Percentiles rank a stretch among this genome's conserved stretches.
Evolutionary conservation across 2,329 filamentous ascomycete species (phyloP).

Genomic region (Xylariaceae sp.): DNA sequence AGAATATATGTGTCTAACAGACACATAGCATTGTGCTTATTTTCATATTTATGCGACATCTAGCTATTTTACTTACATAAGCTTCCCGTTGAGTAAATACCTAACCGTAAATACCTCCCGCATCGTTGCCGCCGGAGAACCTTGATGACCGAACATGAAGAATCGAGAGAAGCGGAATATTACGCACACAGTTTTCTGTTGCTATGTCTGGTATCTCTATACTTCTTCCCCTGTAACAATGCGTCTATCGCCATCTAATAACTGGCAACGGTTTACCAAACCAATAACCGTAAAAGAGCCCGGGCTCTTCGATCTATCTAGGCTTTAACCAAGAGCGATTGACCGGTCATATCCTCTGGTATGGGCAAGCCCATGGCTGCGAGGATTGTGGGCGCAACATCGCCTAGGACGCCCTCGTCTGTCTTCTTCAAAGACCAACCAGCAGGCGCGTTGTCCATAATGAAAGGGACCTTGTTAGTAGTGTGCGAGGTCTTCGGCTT

Average conservation of each 20-base stretch:
- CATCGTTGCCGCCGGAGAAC: neutral
- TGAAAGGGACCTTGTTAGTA: constrained; percentile 93
- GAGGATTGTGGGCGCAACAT: constrained; percentile 92
- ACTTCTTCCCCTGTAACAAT: constrained; percentile 7
- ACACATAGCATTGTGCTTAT: neutral
- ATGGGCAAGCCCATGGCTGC: constrained; percentile 86
- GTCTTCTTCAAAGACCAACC: constrained; percentile 82
- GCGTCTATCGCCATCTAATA: constrained; percentile 14
- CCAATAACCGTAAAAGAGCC: neutral
- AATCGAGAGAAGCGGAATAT: neutral
- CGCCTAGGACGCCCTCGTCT: constrained; percentile 79
- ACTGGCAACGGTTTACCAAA: constrained; percentile 4
- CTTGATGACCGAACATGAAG: neutral
- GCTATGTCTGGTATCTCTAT: constrained; percentile 20
- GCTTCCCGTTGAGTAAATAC: no score
- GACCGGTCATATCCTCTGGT: constrained; percentile 88
- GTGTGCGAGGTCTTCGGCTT: constrained; percentile 98
- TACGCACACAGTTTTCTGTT: neutral
- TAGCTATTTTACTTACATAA: no score
- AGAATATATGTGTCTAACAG: neutral
- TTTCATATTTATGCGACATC: neutral
- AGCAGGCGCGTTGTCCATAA: constrained; percentile 94
- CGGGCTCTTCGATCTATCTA: constrained; percentile 3
- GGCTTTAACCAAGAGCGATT: constrained; percentile 72
- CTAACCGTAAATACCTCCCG: no score